Evolutionary conservation across 2,329 filamentous ascomycete genomes (phyloP).

Genomic region (Hypoxylon sp.): DNA sequence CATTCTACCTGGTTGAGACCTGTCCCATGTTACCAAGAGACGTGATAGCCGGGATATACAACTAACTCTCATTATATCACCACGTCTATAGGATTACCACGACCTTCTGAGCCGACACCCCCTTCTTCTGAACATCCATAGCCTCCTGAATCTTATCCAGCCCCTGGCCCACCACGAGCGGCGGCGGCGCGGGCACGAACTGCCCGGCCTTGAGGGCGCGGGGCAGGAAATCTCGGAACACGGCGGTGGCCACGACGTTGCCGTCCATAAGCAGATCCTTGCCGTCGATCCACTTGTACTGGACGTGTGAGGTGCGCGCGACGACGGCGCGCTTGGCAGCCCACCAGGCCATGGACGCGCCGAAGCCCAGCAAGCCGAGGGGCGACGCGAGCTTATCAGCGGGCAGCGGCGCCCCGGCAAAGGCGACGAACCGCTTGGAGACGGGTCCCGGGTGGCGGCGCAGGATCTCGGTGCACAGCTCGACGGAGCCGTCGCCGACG

Average conservation of each 20-base stretch:
- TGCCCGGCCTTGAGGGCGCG: slow-evolving; percentile 37
- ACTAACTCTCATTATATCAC: too few species aligned
- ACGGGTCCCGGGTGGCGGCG: slow-evolving; percentile 11
- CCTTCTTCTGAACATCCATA: slow-evolving; percentile 38
- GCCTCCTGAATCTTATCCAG: slow-evolving; percentile 44
- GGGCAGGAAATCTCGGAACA: slow-evolving; percentile 42
- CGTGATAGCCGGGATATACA: too few species aligned
- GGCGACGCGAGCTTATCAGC: not conserved
- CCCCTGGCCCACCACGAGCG: slow-evolving; percentile 42
- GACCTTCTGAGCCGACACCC: slow-evolving; percentile 51
- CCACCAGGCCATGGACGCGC: not conserved
- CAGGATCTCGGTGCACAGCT: slow-evolving; percentile 32
- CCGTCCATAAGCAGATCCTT: slow-evolving; percentile 27
- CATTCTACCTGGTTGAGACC: not conserved
- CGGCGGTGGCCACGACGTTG: slow-evolving; percentile 35
- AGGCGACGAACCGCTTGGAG: slow-evolving; percentile 34
- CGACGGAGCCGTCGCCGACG: slow-evolving; percentile 22
- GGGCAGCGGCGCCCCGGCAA: slow-evolving; percentile 12
- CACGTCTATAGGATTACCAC: slow-evolving; percentile 41
- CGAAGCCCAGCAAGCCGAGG: not conserved
- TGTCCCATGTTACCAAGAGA: not conserved
- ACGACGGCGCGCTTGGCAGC: not conserved
- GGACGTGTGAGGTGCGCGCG: not conserved
- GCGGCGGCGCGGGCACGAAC: slow-evolving; percentile 40
- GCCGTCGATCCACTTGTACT: slow-evolving; percentile 36